Percentiles rank a stretch among this genome's conserved stretches.
These are phyloP conservation scores for Phragmites australis DNA, from an alignment of 176 grass and related monocot genomes.

Conservation along the genomic window DNA sequence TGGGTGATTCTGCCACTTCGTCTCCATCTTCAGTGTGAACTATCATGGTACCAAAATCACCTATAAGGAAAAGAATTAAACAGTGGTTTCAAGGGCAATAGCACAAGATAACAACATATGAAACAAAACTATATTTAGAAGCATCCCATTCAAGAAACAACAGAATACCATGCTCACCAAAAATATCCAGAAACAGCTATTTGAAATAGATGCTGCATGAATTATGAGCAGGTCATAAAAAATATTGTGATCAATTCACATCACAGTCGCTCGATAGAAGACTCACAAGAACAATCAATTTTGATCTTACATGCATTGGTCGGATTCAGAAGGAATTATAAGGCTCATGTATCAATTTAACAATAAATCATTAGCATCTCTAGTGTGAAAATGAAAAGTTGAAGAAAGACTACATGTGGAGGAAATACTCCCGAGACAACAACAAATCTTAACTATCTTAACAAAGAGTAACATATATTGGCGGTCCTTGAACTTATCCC, in stretches of 20 bases:
- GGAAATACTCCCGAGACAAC: slow-evolving; percentile 22
- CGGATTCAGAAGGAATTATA: not conserved
- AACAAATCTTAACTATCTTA: not conserved
- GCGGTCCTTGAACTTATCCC: too few relatives aligned
- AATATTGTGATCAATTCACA: not conserved
- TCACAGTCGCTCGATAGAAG: not conserved
- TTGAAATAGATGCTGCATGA: slow-evolving; percentile 1
- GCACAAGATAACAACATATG: not conserved
- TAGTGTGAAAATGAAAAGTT: slow-evolving; percentile 22
- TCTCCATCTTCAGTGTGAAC: slow-evolving; percentile 75
- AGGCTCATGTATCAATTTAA: not conserved
- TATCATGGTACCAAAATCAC: slow-evolving; percentile 81
- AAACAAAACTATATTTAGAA: slow-evolving; percentile 3
- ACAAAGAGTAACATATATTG: too few relatives aligned
- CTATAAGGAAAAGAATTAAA: slow-evolving; percentile 41
- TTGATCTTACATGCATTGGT: not conserved
- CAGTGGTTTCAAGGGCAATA: slow-evolving; percentile 4
- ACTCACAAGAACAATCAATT: not conserved
- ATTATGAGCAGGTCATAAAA: slow-evolving; percentile 1
- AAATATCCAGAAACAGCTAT: slow-evolving; percentile 1
- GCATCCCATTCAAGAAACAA: slow-evolving; percentile 19
- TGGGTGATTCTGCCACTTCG: slow-evolving; percentile 61
- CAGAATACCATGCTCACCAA: not conserved
- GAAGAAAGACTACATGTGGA: not conserved
- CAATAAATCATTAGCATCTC: slow-evolving; percentile 26